Base-by-base conservation (phyloP, 1,139 yeast species). In the Lodderomyces pseudojiufengensis region DNA sequence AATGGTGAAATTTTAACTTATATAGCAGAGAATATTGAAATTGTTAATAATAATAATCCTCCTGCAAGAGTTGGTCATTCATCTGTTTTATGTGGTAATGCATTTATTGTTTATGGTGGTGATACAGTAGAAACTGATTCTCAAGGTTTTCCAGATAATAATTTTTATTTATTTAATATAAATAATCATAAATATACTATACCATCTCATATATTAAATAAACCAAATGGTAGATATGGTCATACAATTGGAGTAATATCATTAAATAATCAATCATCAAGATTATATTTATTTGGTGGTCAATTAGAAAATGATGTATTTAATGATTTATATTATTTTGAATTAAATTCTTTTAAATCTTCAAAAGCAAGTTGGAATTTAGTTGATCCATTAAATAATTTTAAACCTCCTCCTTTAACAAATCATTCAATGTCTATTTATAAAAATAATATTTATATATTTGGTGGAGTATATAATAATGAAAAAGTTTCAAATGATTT, bases 51-150 rank as follows among this genome's bases (percentile, higher is more conserved):
- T 49, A 58, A 57, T 44, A 69, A 65, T 42, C 97, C 97, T 2
- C 92, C 95, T 13, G 97, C 98, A 21, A 78, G 98, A 50, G 97
- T 92, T 5, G 97, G 98, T 1, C 99, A 94, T 59, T 87, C 97
- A 1, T 76, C 95, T 3, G 84, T 92, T 15, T 71, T 92, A 24
- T 83, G 95, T 45, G 98, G 98, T 10, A 92, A 90, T 54, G 98
- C 98, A 0, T 92, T 84, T 52, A 88, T 92, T 33, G 79, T 92
- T 15, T 92, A 86, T 62, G 98, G 97, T 31, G 99, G 99, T 50
- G 98, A 92, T 55, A 92, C 97, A 2, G 85, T 80, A 36, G 87
- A 84, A 49, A 84, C 92, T 24, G 88, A 84, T 48, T 77, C 77
- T 42, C 79, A 78, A 43, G 90, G 88, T 3, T 76, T 82, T 46